Percentiles rank a stretch among this genome's conserved stretches.
These are phyloP conservation scores for Coemansia sp. DNA, from an alignment of 192 early-diverging fungal genomes.

Conservation along the genomic window DNA sequence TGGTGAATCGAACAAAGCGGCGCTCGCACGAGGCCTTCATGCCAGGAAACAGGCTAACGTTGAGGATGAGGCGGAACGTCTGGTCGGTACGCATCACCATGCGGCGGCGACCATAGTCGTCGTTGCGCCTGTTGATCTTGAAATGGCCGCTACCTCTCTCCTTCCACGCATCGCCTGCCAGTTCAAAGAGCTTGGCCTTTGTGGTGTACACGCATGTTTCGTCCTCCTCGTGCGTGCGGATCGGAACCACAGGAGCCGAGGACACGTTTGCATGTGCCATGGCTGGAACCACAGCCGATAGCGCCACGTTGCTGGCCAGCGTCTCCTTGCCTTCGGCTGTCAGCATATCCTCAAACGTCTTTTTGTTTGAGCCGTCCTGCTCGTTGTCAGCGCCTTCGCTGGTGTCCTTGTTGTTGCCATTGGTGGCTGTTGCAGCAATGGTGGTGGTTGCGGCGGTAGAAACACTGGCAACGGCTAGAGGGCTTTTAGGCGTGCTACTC, in stretches of 20 bases:
- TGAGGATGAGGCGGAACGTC: conserved; percentile 50
- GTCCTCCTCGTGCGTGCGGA: conserved; percentile 53
- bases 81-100: conserved; percentile 55
- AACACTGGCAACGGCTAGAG: background rate
- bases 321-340: conserved; percentile 36
- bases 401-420: background rate
- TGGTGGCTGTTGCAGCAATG: no score
- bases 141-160: conserved; percentile 53
- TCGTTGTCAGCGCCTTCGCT: background rate
- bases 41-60: conserved; percentile 34
- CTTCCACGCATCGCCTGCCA: conserved; percentile 37
- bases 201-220: conserved; percentile 45
- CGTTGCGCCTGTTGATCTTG: conserved; percentile 41
- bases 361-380: background rate
- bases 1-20: conserved; percentile 42
- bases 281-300: conserved; percentile 21
- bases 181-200: conserved; percentile 52
- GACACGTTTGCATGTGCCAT: conserved; percentile 23
- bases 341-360: conserved; percentile 43
- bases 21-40: conserved; percentile 37
- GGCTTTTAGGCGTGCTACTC: background rate
- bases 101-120: conserved; percentile 13
- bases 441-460: no score
- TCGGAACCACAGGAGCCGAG: conserved; percentile 6
- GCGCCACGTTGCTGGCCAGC: conserved; percentile 24